Percentiles rank a stretch among this genome's conserved stretches.
Conservation (phyloP, 306 rosid genomes). For the Luffa acutangula region DNA sequence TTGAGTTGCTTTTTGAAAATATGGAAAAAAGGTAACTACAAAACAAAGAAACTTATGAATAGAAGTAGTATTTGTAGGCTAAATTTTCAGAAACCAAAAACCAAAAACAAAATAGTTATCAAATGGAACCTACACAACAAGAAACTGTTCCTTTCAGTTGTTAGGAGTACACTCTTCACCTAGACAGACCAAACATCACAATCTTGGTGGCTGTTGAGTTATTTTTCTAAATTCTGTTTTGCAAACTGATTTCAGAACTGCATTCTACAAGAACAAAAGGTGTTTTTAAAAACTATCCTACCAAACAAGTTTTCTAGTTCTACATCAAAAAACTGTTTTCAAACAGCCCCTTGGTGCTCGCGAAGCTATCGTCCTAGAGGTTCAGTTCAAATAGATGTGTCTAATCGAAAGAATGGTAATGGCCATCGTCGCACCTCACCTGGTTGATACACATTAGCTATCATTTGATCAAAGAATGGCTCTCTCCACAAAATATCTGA, state of each 20-base stretch:
- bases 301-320: neutral
- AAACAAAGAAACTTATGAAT: no score
- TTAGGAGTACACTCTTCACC: neutral
- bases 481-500: slow-evolving; percentile 34
- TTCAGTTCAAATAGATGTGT: neutral
- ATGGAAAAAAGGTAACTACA: no score
- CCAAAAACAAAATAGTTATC: no score
- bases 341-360: neutral
- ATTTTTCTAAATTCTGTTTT: neutral
- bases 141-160: neutral
- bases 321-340: neutral
- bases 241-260: neutral
- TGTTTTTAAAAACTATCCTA: neutral
- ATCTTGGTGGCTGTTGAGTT: neutral
- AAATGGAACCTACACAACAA: neutral
- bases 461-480: slow-evolving; percentile 80
- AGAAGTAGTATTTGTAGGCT: no score
- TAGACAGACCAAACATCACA: neutral
- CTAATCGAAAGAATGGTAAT: neutral
- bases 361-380: neutral
- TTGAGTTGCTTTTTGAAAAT: no score
- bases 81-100: no score
- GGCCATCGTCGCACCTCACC: slow-evolving; percentile 48
- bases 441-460: slow-evolving; percentile 54
- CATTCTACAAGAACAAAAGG: neutral